Percentiles rank a stretch among this genome's conserved stretches.
Conservation (phyloP, 1,139 yeast species). For the Scheffersomyces segobiensis region DNA sequence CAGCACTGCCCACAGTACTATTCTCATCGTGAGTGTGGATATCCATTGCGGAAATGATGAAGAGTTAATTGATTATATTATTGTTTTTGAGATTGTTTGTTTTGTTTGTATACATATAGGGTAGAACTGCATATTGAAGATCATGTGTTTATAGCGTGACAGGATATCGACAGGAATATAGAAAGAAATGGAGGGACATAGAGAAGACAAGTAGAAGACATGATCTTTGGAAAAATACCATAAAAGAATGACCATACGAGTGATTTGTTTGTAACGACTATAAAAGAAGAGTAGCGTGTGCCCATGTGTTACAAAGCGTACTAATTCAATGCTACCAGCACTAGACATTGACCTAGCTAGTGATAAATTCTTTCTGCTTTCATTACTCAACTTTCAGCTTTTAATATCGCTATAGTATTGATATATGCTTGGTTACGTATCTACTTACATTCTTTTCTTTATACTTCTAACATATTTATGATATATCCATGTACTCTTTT, state of each 20-base stretch:
- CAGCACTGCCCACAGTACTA: background rate
- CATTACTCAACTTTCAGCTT: too few relatives aligned
- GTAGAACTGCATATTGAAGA: background rate
- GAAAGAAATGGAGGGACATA: background rate
- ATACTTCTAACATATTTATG: background rate
- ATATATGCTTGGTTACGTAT: too few relatives aligned
- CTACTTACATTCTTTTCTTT: too few relatives aligned
- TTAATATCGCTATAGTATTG: too few relatives aligned
- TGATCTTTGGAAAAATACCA: too few relatives aligned
- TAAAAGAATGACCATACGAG: too few relatives aligned
- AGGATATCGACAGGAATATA: background rate
- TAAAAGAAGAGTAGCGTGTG: too few relatives aligned
- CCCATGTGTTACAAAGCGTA: too few relatives aligned
- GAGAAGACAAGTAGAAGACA: too few relatives aligned
- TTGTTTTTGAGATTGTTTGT: background rate
- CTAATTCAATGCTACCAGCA: too few relatives aligned
- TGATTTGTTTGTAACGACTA: too few relatives aligned
- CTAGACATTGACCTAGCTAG: background rate
- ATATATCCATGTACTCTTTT: background rate
- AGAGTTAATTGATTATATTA: background rate
- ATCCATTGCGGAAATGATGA: background rate
- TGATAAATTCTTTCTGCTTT: too few relatives aligned
- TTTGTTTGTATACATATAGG: background rate
- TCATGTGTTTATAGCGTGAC: background rate
- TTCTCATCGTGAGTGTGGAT: background rate